phyloP scores from a whole-genome alignment of 208 protist genomes.

The Jaenimonas drosophilae region DNA sequence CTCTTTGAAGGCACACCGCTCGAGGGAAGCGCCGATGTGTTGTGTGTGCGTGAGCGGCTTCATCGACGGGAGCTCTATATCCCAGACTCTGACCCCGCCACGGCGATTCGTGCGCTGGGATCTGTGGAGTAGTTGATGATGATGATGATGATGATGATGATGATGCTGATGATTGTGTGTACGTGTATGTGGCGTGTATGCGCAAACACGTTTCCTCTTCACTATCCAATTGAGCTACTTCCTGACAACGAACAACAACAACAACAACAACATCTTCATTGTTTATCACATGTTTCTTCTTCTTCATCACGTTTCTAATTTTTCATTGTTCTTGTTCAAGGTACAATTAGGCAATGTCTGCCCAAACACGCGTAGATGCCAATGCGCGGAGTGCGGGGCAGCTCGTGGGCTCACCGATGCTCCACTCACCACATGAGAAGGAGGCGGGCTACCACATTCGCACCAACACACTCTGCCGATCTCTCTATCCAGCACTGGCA shows the following conservation, averaged over 20 bases:
- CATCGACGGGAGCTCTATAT: constrained; percentile 23
- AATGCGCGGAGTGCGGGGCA: constrained; percentile 27
- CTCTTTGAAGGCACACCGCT: constrained; percentile 42
- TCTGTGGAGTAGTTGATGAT: neutral
- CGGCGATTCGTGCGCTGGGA: constrained; percentile 28
- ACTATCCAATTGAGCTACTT: too few relatives aligned
- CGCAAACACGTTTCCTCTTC: too few relatives aligned
- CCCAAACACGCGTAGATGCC: constrained; percentile 16
- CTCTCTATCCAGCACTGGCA: too few relatives aligned
- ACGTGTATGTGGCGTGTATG: neutral
- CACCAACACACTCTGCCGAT: too few relatives aligned
- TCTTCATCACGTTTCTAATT: too few relatives aligned
- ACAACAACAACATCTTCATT: too few relatives aligned
- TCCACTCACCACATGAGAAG: neutral
- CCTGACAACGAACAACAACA: too few relatives aligned
- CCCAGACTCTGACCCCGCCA: constrained; percentile 72
- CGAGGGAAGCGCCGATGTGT: constrained; percentile 49
- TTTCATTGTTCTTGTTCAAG: too few relatives aligned
- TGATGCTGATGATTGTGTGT: neutral
- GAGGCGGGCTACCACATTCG: too few relatives aligned
- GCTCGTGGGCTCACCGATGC: constrained; percentile 21
- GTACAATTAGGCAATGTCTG: too few relatives aligned
- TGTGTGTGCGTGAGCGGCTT: constrained; percentile 35
- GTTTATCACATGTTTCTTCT: too few relatives aligned
- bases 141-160: neutral